Evolutionary conservation across 257 asterid genomes (phyloP), one percentile per base, ranked within the genome.

Genomic region (Nemophila menziesii): DNA sequence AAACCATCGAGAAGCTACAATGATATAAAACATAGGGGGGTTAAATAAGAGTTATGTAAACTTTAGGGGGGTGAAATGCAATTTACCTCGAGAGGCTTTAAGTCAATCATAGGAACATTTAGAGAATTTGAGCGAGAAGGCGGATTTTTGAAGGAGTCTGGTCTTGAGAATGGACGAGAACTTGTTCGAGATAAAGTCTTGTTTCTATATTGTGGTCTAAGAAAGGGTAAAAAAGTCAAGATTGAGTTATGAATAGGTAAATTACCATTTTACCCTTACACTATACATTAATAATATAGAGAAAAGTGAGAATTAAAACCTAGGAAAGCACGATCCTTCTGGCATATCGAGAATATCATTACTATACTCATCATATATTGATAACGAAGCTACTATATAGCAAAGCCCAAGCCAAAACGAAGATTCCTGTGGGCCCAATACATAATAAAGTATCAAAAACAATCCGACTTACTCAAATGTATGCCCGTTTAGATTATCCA

Each of bases 281-380:
- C 8, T 10, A 13, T 23, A n/a, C n/a, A n/a, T 40, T 4, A 40
- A 13, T 16, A 41, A 41, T 41, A 19, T 11, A 13, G 20, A 41
- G 24, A 12, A 18, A 11, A 8, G 26, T 8, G 20, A 19, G 4
- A 16, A n/a, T 17, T 7, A 47, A 68, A 57, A 90, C 98, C 94
- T 85, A 29, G 92, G 94, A 46, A 81, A 76, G 79, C 96, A 85
- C 58, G 96, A 78, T 20, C 98, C 98, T 66, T 90, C 98, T 1
- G 86, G 77, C 93, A 80, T 68, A 68, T 90, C 96, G 14, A 90
- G 92, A 51, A 90, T 54, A 65, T 90, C 98, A 8, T 85, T 90
- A 79, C 93, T 81, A 62, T 90, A 90, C 49, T 90, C 98, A 26
- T 90, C 98, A 26, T 84, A 90, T 24, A 81, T 70, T 44, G 96